These are phyloP conservation scores for Colletotrichum salicis DNA, from an alignment of 2,329 filamentous ascomycete genomes.

Conservation along the genomic window DNA sequence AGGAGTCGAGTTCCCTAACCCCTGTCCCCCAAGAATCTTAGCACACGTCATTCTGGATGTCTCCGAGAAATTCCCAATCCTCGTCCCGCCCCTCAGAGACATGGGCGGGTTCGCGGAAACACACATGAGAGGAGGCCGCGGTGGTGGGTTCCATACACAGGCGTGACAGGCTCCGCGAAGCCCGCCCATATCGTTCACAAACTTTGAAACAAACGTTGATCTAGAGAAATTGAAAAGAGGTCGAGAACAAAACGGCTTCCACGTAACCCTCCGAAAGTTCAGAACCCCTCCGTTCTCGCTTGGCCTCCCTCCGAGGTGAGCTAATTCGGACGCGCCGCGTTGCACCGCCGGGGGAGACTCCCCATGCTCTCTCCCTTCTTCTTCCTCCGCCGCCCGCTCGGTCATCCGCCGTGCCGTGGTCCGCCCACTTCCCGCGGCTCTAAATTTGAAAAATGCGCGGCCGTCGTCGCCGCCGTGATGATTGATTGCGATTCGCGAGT, in stretches of 20 bases:
- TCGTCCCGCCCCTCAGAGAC: background rate
- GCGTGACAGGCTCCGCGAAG: background rate
- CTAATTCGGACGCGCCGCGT: slow-evolving; percentile 5
- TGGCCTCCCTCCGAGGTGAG: slow-evolving; percentile 12
- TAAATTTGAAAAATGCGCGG: background rate
- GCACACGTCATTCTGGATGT: slow-evolving; percentile 28
- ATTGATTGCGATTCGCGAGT: background rate
- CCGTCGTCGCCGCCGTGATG: slow-evolving; percentile 2
- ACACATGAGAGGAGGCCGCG: background rate
- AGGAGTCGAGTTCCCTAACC: background rate
- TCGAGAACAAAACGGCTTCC: background rate
- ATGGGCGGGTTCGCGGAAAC: background rate
- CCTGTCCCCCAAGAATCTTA: slow-evolving; percentile 12
- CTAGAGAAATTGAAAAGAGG: background rate
- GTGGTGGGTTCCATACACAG: background rate
- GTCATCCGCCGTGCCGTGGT: slow-evolving; percentile 20
- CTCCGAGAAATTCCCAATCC: slow-evolving; percentile 1
- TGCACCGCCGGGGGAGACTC: background rate
- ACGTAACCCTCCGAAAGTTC: background rate
- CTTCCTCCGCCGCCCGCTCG: slow-evolving; percentile 8
- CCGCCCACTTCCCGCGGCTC: slow-evolving; percentile 26
- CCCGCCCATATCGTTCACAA: background rate
- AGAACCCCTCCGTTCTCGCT: background rate
- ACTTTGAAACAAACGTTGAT: background rate
- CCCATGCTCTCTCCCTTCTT: background rate